Conservation (phyloP, 2,329 filamentous ascomycete genomes). For the Venturia nashicola region DNA sequence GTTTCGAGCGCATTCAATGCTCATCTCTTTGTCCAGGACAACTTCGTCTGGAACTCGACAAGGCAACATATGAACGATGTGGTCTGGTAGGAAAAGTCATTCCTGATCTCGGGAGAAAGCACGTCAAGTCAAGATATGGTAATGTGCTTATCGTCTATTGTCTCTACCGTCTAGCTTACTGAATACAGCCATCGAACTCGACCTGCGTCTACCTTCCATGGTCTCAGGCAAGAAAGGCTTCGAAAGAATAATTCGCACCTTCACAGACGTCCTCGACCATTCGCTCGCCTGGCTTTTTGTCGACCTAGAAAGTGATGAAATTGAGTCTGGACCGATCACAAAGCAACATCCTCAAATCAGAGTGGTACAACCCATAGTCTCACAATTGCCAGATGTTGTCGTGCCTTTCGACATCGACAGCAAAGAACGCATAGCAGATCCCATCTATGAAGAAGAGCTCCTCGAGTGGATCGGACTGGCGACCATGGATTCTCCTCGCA, state of each 20-base stretch:
- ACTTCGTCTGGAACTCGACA: slow-evolving; percentile 66
- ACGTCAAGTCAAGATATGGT: slow-evolving; percentile 65
- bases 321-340: slow-evolving; percentile 21
- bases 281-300: slow-evolving; percentile 68
- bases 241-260: slow-evolving; percentile 64
- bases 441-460: slow-evolving; percentile 44
- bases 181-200: slow-evolving; percentile 47
- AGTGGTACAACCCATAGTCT: slow-evolving; percentile 16
- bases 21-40: slow-evolving; percentile 37
- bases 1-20: not conserved
- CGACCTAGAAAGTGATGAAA: slow-evolving; percentile 34
- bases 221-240: slow-evolving; percentile 73
- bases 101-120: slow-evolving; percentile 44
- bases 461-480: slow-evolving; percentile 69
- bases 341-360: slow-evolving; percentile 11
- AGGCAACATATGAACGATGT: slow-evolving; percentile 68
- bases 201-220: slow-evolving; percentile 66
- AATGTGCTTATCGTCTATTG: slow-evolving; percentile 15
- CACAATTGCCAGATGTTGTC: slow-evolving; percentile 15
- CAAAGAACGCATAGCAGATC: not conserved
- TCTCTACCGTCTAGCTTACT: slow-evolving; percentile 33
- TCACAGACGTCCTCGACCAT: slow-evolving; percentile 59
- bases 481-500: slow-evolving; percentile 51
- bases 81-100: slow-evolving; percentile 65
- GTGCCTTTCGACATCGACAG: slow-evolving; percentile 18